Base-by-base conservation (phyloP, 257 asterid species). In the Voacanga thouarsii region DNA sequence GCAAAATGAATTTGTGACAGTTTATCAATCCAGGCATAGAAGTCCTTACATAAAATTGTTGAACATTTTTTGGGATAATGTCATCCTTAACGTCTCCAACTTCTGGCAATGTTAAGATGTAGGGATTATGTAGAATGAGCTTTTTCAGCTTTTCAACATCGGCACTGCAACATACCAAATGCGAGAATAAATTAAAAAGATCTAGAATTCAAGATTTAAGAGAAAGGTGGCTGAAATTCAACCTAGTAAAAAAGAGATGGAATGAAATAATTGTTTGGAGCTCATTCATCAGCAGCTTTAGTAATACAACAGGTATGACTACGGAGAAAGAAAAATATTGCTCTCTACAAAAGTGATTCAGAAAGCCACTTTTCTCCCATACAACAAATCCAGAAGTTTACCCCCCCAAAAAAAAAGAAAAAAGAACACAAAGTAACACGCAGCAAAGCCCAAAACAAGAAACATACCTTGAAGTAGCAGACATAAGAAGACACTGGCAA, bases 401-500 rank as follows among this genome's bases (percentile, higher is more conserved):
- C n/a, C n/a, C n/a, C n/a, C n/a, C n/a, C n/a, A 19, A 65, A 45
- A 74, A 44, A 19, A 30, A 55, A 45, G 56, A 19, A n/a, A 69
- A 21, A 43, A 19, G 16, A 11, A 28, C 39, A 33, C n/a, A 28
- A 64, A 33, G 21, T 10, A 43, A 70, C 7, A 51, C 10, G 77
- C 26, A 30, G 63, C 43, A 39, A 78, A 51, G 55, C 49, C 49
- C 66, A 71, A 51, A 79, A 75, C 45, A 80, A 44, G 51, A 80
- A 53, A 79, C 80, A 26, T 77, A 96, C 99, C 98, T 96, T 66
- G 98, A 90, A 60, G 99, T 93, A 77, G 99, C 99, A 82, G 99
- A 96, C 97, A 95, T 89, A 83, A 95, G 95, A 88, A 95, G 96
- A 86, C 98, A 93, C 77, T 95, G 99, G 80, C 99, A 95, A 43